These are phyloP conservation scores for Isabelozyma rhagii DNA, from an alignment of 805 yeast genomes.

Conservation along the genomic window DNA sequence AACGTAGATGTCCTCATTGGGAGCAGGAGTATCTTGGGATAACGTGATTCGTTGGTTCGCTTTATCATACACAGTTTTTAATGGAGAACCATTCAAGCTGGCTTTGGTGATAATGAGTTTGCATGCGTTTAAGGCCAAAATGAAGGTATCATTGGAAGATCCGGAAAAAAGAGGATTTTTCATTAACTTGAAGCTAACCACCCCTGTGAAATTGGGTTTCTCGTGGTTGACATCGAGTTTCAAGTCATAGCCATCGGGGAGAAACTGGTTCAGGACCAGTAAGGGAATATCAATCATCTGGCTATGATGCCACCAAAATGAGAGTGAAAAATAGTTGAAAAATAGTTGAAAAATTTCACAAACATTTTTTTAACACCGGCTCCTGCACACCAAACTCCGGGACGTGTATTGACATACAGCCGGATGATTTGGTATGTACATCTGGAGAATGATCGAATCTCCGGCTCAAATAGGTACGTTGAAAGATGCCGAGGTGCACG, in stretches of 20 bases:
- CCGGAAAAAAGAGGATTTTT: conserved; percentile 17
- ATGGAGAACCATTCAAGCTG: conserved; percentile 12
- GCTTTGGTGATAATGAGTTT: conserved; percentile 40
- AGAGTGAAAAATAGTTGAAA: neutral
- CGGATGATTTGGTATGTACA: too few species aligned
- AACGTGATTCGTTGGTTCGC: conserved; percentile 32
- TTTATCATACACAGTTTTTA: conserved; percentile 38
- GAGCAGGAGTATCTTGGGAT: conserved; percentile 9
- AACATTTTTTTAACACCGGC: neutral
- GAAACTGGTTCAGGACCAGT: conserved; percentile 5
- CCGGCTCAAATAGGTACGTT: too few species aligned
- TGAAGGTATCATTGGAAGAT: conserved; percentile 5
- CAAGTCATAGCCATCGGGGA: conserved; percentile 41
- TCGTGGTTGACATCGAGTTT: conserved; percentile 36
- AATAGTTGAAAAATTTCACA: neutral
- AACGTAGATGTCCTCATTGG: conserved; percentile 9
- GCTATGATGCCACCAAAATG: neutral
- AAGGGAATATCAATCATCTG: neutral
- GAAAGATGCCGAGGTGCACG: too few species aligned
- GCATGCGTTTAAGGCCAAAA: conserved; percentile 37
- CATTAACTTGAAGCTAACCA: conserved; percentile 26
- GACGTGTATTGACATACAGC: too few species aligned
- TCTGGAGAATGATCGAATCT: too few species aligned
- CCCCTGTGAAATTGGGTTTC: conserved; percentile 48
- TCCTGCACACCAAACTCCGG: neutral